Conservation (phyloP, 192 early-diverging fungal genomes). For the Gaertneriomyces semiglobifer region DNA sequence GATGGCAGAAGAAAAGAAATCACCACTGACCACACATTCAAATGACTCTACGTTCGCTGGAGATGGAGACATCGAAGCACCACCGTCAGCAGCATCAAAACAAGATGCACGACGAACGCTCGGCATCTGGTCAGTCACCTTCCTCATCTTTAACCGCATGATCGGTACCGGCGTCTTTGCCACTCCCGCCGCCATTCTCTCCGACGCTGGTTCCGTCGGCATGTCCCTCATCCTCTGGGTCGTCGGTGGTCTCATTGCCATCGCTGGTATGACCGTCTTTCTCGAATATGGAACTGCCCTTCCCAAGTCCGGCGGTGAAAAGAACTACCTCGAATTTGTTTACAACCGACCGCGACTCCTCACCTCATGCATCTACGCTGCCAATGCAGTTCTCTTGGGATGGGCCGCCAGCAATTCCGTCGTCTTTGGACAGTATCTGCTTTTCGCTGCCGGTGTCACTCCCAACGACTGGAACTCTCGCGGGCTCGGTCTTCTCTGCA, state of each 20-base stretch:
- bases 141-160: slow-evolving; percentile 34
- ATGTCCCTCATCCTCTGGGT: slow-evolving; percentile 45
- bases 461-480: slow-evolving; percentile 6
- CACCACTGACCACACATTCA: too few species aligned
- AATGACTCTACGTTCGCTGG: too few species aligned
- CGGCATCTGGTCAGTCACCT: slow-evolving; percentile 16
- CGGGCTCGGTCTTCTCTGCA: slow-evolving; percentile 7
- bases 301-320: slow-evolving; percentile 56
- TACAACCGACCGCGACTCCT: slow-evolving; percentile 14
- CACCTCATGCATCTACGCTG: slow-evolving; percentile 11
- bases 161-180: slow-evolving; percentile 48
- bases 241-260: slow-evolving; percentile 36
- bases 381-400: slow-evolving; percentile 16
- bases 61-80: too few species aligned
- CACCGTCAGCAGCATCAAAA: too few species aligned
- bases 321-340: slow-evolving; percentile 30
- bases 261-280: slow-evolving; percentile 31
- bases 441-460: not conserved
- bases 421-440: slow-evolving; percentile 9
- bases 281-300: slow-evolving; percentile 33
- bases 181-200: slow-evolving; percentile 37
- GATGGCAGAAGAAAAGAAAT: too few species aligned
- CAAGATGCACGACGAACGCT: slow-evolving; percentile 11
- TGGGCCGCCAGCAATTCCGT: slow-evolving; percentile 10
- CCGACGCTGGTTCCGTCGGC: slow-evolving; percentile 36